Evolutionary conservation across 2,329 filamentous ascomycete species (phyloP).

Genomic region (Phialemonium atrogriseum): DNA sequence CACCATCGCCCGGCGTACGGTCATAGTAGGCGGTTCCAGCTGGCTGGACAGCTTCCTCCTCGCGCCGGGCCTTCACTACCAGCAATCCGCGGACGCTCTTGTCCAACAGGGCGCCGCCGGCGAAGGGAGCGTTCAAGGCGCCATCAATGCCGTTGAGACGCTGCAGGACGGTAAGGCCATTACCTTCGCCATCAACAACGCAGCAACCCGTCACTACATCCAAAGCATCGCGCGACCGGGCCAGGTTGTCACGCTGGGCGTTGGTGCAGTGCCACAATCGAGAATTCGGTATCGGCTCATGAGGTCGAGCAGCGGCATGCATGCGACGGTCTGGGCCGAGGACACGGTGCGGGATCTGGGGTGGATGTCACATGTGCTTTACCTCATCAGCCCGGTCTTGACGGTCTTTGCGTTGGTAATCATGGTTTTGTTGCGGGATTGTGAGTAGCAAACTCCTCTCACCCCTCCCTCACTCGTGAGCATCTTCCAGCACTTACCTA

Average conservation of each 20-base stretch:
- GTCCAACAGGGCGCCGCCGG: conserved; percentile 28
- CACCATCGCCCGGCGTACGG: conserved; percentile 47
- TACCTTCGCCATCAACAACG: conserved; percentile 33
- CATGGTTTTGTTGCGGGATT: conserved; percentile 39
- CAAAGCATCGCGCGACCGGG: conserved; percentile 48
- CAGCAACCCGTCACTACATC: conserved; percentile 45
- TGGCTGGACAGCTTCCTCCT: conserved; percentile 50
- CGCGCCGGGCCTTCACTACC: conserved; percentile 52
- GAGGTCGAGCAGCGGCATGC: conserved; percentile 14
- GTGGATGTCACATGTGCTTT: conserved; percentile 39
- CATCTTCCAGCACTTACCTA: background rate
- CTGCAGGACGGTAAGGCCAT: conserved; percentile 18
- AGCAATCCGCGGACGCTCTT: conserved; percentile 46
- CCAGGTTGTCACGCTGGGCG: conserved; percentile 46
- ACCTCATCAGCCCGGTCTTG: conserved; percentile 36
- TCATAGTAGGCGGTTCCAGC: conserved; percentile 45
- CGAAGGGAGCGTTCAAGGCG: conserved; percentile 15
- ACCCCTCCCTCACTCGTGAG: too few species aligned
- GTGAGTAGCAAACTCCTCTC: too few species aligned
- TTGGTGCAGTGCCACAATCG: conserved; percentile 41
- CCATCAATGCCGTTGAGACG: conserved; percentile 30
- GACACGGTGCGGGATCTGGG: conserved; percentile 27
- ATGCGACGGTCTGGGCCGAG: conserved; percentile 11
- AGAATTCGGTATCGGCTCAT: conserved; percentile 18
- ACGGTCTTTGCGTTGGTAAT: conserved; percentile 34